These are phyloP conservation scores for Bruguiera sexangula DNA, from an alignment of 345 rosid genomes.

Conservation along the genomic window DNA sequence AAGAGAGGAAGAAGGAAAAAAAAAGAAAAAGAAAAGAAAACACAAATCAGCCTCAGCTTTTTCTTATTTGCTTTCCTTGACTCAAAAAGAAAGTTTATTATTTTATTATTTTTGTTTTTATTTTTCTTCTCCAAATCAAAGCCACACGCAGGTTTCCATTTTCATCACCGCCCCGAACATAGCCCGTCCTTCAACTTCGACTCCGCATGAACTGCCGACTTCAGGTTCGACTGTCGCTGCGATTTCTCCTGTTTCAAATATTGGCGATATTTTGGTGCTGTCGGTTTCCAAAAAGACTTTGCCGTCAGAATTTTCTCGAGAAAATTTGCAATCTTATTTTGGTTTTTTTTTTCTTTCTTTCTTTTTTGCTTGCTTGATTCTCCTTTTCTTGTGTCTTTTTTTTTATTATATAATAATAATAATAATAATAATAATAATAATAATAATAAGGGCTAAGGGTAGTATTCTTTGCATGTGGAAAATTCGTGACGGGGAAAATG, in stretches of 20 bases:
- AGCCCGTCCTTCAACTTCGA: background rate
- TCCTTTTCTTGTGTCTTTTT: too few relatives aligned
- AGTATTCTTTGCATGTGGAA: background rate
- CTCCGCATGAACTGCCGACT: background rate
- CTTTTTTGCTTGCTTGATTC: too few relatives aligned
- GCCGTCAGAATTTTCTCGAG: too few relatives aligned
- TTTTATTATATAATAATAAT: too few relatives aligned
- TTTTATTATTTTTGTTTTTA: too few relatives aligned
- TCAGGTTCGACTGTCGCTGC: background rate
- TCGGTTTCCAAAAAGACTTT: background rate
- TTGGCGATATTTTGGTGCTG: background rate
- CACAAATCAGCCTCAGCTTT: background rate
- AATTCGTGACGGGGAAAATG: background rate
- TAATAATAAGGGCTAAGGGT: too few relatives aligned
- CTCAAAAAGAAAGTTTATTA: slow-evolving; percentile 1
- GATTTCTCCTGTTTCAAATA: background rate
- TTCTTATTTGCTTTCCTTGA: slow-evolving; percentile 30
- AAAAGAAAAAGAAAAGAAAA: background rate
- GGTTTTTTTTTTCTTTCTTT: too few relatives aligned
- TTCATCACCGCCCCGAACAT: background rate
- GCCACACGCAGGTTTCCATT: background rate
- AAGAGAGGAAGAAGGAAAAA: too few relatives aligned
- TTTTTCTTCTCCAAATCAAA: background rate
- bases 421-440: too few relatives aligned
- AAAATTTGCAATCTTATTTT: too few relatives aligned